Base-by-base conservation (phyloP, 2,329 filamentous ascomycete genomes). In the Penicillium sp. region DNA sequence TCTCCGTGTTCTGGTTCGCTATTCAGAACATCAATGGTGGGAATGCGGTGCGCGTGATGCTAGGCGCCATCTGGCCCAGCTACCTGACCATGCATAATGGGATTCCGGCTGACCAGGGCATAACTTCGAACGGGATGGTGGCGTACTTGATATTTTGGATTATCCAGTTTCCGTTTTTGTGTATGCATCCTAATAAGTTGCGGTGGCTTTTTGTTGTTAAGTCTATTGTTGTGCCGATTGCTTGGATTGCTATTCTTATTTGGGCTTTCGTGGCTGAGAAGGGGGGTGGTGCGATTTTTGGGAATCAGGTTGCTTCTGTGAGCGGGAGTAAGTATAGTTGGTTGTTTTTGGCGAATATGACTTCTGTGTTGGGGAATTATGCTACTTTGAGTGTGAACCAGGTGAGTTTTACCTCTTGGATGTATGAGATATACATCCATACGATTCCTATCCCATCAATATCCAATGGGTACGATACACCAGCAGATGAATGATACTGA, bases 11-110 rank as follows among this genome's bases (percentile, higher is more conserved):
- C 69, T 85, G 82, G 87, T 84, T 88, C 51, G 84, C 85, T 0
- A 86, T 89, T 45, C 85, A 88, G 61, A 84, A 82, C 40, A 83
- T 84, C 56, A 86, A 86, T 59, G 85, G 86, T 0, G 84, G 81
- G 0, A 81, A 82, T 54, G 75, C 77, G 0, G 74, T 83, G 8
- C 72, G 73, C 4, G 78, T 80, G 42, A 82, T 82, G 71, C 71
- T 84, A 14, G 76, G 77, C 7, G 81, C 82, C 1, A 84, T 85
- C 59, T 79, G 75, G 76, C 75, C 76, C 2, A 73, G 70, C 14
- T 78, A 70, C 51, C 59, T 69, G 43, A 56, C 59, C 1, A 49
- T 78, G n/a, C 59, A 62, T 9, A 77, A 78, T 54, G 51, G 54
- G 23, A 74, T 79, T 11, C 70, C 78, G 1, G 70, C 64, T 2